Base-by-base conservation (phyloP, 2,329 filamentous ascomycete genomes). In the Daldinia sp. region DNA sequence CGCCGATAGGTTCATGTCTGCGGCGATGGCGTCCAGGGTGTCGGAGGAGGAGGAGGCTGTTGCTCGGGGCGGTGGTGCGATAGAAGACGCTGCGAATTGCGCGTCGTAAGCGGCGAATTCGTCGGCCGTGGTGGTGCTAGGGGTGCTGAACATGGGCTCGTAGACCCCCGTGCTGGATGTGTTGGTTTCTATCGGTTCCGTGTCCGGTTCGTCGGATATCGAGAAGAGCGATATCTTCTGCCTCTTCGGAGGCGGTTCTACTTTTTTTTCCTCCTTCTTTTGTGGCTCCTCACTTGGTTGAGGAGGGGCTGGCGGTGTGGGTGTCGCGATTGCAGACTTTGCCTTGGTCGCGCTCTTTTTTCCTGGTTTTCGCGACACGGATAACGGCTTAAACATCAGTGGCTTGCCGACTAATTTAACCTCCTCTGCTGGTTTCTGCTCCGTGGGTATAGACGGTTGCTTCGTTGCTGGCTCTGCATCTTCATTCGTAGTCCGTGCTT, bases 351-450 rank as follows among this genome's bases (percentile, higher is more conserved):
- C 82, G 75, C 87, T 90, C 81, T 91, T 93, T 81, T 92, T 93
- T 70, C 87, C 88, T 33, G 89, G 86, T 70, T 91, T 93, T 68
- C 93, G 87, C 15, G 90, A 88, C 13, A 98, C 94, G 0, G 94
- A 97, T 41, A 98, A 83, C 3, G 95, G 95, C 77, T 90, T 92
- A 80, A 98, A 98, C 88, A 93, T 92, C 79, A 94, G 88, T 12
- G 93, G 89, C 74, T 94, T 96, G 20, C 92, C 92, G 1, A 90
- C 87, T 13, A 92, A 80, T 80, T 92, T 91, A 15, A 91, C 86
- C 65, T 91, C 88, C 1, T 87, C 84, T n/a, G 86, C 86, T 28
- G 86, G 80, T 74, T 89, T 88, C 74, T 88, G 85, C 46, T 86
- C 86, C 12, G 82, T 82, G 1, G 86, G 84, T 73, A 87, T 85